These are phyloP conservation scores for Diaporthe capsici DNA, from an alignment of 2,329 filamentous ascomycete genomes.

Conservation along the genomic window DNA sequence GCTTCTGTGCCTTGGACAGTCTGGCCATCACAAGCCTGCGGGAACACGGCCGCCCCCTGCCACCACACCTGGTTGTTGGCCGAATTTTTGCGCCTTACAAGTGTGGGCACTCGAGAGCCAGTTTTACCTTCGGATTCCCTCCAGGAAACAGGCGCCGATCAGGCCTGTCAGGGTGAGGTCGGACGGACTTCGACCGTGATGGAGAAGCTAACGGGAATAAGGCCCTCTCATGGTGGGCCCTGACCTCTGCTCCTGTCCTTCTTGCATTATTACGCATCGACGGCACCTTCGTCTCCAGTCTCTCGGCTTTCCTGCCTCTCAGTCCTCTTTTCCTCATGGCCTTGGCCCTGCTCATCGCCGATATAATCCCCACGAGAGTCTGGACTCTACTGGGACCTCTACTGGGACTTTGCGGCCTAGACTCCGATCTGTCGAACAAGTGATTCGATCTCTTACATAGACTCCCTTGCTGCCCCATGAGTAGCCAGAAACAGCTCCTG, in stretches of 20 bases:
- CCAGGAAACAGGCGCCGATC: conserved; percentile 28
- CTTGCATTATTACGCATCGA: conserved; percentile 33
- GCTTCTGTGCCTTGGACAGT: neutral
- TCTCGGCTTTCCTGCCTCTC: conserved; percentile 11
- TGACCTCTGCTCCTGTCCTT: conserved; percentile 20
- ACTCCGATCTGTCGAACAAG: conserved; percentile 17
- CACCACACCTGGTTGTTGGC: conserved; percentile 2
- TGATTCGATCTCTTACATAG: conserved; percentile 21
- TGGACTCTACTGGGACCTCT: conserved; percentile 24
- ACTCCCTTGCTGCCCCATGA: conserved; percentile 28
- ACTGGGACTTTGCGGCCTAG: neutral
- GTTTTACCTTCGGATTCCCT: conserved; percentile 7
- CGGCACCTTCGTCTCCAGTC: conserved; percentile 30
- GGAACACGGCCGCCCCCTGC: conserved; percentile 2
- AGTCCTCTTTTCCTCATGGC: conserved; percentile 11
- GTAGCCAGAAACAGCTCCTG: conserved; percentile 2
- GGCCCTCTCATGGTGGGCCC: conserved; percentile 33
- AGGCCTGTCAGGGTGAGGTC: conserved; percentile 34
- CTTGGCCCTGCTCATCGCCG: conserved; percentile 12
- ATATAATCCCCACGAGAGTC: conserved; percentile 24
- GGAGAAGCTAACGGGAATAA: conserved; percentile 41
- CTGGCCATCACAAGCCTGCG: conserved; percentile 4
- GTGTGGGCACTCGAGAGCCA: conserved; percentile 18
- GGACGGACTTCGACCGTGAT: conserved; percentile 41
- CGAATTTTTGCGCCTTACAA: conserved; percentile 15